These are phyloP conservation scores for Saturnispora quitensis DNA, from an alignment of 805 yeast species.

Conservation along the genomic window DNA sequence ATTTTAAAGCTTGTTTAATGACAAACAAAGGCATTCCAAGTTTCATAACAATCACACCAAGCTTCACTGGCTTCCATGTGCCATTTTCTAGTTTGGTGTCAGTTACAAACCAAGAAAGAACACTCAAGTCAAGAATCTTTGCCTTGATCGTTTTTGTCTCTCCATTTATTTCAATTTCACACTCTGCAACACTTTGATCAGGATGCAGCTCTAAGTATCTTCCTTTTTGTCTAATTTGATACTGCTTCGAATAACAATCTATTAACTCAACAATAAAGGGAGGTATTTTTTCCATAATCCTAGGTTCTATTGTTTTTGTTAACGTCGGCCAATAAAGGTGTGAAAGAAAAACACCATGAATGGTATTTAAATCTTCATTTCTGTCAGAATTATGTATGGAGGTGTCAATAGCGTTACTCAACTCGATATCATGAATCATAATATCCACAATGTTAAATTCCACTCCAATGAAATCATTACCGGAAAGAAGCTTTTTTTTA, in stretches of 20 bases:
- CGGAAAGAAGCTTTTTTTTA: conserved; percentile 33
- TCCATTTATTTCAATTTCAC: conserved; percentile 51
- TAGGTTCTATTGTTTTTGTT: conserved; percentile 23
- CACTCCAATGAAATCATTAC: conserved; percentile 41
- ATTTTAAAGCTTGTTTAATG: conserved; percentile 35
- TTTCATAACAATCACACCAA: conserved; percentile 27
- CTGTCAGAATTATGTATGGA: conserved; percentile 9
- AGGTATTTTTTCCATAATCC: conserved; percentile 35
- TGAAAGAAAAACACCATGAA: conserved; percentile 60
- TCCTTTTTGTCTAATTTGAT: conserved; percentile 40
- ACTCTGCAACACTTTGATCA: conserved; percentile 49
- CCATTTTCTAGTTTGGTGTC: conserved; percentile 4
- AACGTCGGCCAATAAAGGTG: conserved; percentile 73
- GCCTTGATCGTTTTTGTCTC: conserved; percentile 35
- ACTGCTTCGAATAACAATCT: conserved; percentile 34
- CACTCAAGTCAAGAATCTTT: conserved; percentile 48
- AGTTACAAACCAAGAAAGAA: conserved; percentile 29
- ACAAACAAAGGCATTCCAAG: conserved; percentile 36
- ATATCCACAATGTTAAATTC: conserved; percentile 63
- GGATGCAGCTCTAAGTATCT: conserved; percentile 50
- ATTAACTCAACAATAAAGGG: conserved; percentile 32
- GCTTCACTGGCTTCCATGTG: conserved; percentile 12
- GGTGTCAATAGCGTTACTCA: conserved; percentile 41
- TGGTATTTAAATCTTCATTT: conserved; percentile 22
- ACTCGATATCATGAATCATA: conserved; percentile 67